These are phyloP conservation scores for Fusarium sp. DNA, from an alignment of 2,329 filamentous ascomycete genomes.

Conservation along the genomic window DNA sequence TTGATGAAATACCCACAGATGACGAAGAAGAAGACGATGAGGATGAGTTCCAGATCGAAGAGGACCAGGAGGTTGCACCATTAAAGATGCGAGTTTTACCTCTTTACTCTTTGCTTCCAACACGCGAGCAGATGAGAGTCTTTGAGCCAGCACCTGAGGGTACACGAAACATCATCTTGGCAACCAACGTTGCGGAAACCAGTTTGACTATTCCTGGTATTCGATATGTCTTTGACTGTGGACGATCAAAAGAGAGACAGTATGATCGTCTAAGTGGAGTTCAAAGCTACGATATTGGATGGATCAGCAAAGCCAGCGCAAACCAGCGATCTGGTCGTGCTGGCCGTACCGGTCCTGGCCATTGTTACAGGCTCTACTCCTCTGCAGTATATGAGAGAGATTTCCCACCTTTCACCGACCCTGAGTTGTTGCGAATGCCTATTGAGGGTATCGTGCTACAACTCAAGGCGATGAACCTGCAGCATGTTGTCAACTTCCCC, in stretches of 20 bases:
- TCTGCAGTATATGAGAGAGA: constrained; percentile 93
- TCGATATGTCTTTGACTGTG: constrained; percentile 94
- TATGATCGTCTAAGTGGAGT: constrained; percentile 91
- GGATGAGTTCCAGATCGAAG: constrained; percentile 76
- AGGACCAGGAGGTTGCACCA: constrained; percentile 67
- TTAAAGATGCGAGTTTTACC: constrained; percentile 88
- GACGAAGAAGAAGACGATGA: constrained; percentile 67
- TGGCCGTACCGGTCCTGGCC: constrained; percentile 92
- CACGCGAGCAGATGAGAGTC: constrained; percentile 88
- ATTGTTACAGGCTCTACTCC: constrained; percentile 94
- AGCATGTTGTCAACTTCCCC: constrained; percentile 91
- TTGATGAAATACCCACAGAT: constrained; percentile 67
- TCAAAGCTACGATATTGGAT: constrained; percentile 93
- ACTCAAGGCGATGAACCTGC: constrained; percentile 92
- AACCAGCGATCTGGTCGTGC: constrained; percentile 92
- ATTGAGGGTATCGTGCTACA: constrained; percentile 93
- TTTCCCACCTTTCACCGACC: constrained; percentile 85
- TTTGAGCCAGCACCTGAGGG: constrained; percentile 87
- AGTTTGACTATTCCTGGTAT: constrained; percentile 96
- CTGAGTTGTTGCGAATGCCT: constrained; percentile 89
- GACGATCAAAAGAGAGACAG: constrained; percentile 88
- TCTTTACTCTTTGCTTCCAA: constrained; percentile 90
- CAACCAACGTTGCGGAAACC: constrained; percentile 97
- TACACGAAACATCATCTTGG: constrained; percentile 85
- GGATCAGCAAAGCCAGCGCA: constrained; percentile 97